phyloP scores from a whole-genome alignment of 2,329 filamentous ascomycete species.

The Stylonectria norvegica region DNA sequence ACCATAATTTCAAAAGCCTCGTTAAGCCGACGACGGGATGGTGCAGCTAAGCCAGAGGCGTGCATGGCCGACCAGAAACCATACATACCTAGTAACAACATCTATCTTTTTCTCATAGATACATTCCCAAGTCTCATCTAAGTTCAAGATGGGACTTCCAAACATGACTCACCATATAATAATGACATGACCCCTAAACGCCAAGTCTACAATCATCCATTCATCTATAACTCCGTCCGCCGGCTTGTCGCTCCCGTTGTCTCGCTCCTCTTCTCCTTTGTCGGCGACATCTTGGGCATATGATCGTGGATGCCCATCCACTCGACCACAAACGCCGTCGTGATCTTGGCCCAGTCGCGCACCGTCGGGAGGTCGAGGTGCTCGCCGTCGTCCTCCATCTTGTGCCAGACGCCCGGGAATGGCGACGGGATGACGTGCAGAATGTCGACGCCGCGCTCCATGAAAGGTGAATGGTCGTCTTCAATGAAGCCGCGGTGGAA shows the following conservation, averaged over 20 bases:
- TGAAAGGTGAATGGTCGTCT: slow-evolving; percentile 92
- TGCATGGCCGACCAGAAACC: too few relatives aligned
- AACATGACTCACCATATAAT: slow-evolving; percentile 13
- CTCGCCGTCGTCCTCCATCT: slow-evolving; percentile 73
- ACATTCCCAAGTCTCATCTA: neutral
- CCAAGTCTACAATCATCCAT: slow-evolving; percentile 9
- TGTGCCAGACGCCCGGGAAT: slow-evolving; percentile 87
- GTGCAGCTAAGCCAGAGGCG: too few relatives aligned
- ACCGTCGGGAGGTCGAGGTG: slow-evolving; percentile 78
- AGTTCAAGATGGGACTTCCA: neutral
- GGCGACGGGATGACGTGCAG: slow-evolving; percentile 83
- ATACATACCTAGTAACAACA: too few relatives aligned
- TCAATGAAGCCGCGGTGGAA: slow-evolving; percentile 57
- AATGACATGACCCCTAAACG: slow-evolving; percentile 17
- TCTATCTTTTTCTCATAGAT: neutral
- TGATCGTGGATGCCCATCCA: slow-evolving; percentile 74
- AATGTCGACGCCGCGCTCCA: slow-evolving; percentile 79
- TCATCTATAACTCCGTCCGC: slow-evolving; percentile 33
- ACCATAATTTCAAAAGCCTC: too few relatives aligned
- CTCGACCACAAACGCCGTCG: slow-evolving; percentile 81
- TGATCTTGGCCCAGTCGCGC: slow-evolving; percentile 82
- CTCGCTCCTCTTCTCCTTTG: slow-evolving; percentile 26
- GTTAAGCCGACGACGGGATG: too few relatives aligned
- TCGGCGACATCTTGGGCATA: slow-evolving; percentile 29
- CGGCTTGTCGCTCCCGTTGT: slow-evolving; percentile 25